Evolutionary conservation across 1,284 basidiomycete species (phyloP).

Genomic region (Mycosarcoma maydis): DNA sequence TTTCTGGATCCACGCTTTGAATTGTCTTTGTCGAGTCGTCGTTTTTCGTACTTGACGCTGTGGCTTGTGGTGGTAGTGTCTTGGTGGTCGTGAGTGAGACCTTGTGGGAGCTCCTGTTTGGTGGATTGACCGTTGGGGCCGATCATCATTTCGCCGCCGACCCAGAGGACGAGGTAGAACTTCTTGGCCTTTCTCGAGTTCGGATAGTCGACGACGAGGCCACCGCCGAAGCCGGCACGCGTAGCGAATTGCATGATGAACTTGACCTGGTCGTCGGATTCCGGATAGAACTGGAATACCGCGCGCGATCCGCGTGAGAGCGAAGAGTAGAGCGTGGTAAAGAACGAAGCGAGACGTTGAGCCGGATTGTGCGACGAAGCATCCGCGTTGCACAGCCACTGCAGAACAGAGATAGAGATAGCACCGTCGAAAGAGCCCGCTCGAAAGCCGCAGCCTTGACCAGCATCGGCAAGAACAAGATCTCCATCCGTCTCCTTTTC

Average conservation of each 20-base stretch:
- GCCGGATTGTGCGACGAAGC: slow-evolving; percentile 91
- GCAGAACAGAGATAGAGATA: slow-evolving; percentile 96
- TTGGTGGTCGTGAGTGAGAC: slow-evolving; percentile 53
- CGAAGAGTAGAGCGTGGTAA: slow-evolving; percentile 92
- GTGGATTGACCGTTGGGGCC: slow-evolving; percentile 65
- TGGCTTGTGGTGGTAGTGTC: slow-evolving; percentile 19
- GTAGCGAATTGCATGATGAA: slow-evolving; percentile 93
- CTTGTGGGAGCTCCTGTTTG: slow-evolving; percentile 55
- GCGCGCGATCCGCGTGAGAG: slow-evolving; percentile 91
- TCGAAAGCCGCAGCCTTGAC: slow-evolving; percentile 76
- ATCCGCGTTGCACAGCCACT: slow-evolving; percentile 98
- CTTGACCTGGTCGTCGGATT: slow-evolving; percentile 64
- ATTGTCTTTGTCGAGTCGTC: slow-evolving; percentile 28
- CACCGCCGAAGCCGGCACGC: slow-evolving; percentile 94
- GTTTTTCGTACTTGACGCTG: slow-evolving; percentile 47
- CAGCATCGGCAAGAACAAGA: slow-evolving; percentile 68
- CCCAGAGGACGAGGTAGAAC: slow-evolving; percentile 67
- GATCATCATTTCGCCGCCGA: slow-evolving; percentile 65
- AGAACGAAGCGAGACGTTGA: slow-evolving; percentile 89
- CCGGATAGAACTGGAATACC: slow-evolving; percentile 73
- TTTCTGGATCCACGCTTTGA: slow-evolving; percentile 69
- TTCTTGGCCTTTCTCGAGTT: slow-evolving; percentile 67
- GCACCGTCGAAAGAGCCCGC: slow-evolving; percentile 97
- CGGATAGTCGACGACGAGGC: slow-evolving; percentile 84
- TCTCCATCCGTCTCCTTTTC: slow-evolving; percentile 66